Base-by-base conservation (phyloP, 305 asterid genomes). In the Lippia alba region DNA sequence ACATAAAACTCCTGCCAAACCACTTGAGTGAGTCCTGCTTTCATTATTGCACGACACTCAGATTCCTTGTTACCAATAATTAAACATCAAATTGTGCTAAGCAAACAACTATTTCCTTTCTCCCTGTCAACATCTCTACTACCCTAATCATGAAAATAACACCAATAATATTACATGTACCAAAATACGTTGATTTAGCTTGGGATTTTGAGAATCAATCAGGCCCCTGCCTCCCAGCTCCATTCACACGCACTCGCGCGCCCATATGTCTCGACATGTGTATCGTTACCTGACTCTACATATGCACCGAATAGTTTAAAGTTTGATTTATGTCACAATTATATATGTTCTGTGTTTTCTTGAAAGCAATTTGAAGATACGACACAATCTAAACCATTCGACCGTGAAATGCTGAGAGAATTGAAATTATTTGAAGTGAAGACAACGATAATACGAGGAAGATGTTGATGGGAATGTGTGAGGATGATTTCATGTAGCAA, bases 41-140 rank as follows among this genome's bases (percentile, higher is more conserved):
- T 33, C 56, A 79, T 74, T 66, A 80, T 73, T 76, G 80, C 85
- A 78, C 79, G 78, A 61, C 73, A 51, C 16, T 68, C 66, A 58
- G 79, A 71, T 72, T 64, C 75, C 77, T 64, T 33, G 68, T 56
- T 73, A 63, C 63, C 68, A 63, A 69, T 66, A 75, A 76, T 74
- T 57, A 77, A 24, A 50, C 57, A 60, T 36, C 46, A 46, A 76
- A 67, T 48, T 16, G 44, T 46, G 66, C 67, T 76, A 49, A 64
- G 71, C 76, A 17, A 74, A 68, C 74, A 74, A 66, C 61, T 20
- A 19, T 55, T 56, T 54, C 34, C 44, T 12, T 10, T 41, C 68
- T 69, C 77, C 63, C 59, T 69, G 87, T 80, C 85, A 66, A 69
- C 83, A 66, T 83, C 87, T 30, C 71, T 12, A 60, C 9, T 54